Conservation (phyloP, 2,329 filamentous ascomycete species). For the Seiridium unicorne region DNA sequence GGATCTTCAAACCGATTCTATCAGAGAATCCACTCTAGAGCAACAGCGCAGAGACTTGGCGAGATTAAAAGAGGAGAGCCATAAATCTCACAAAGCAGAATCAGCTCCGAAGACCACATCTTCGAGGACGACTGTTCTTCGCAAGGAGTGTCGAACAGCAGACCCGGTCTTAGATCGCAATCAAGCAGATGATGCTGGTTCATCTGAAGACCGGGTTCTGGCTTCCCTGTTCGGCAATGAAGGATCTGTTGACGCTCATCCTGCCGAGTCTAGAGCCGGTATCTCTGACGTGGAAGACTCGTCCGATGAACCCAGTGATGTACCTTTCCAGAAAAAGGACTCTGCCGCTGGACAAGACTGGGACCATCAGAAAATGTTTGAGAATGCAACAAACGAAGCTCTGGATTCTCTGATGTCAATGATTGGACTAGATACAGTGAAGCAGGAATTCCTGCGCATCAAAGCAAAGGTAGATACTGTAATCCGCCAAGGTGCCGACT, state of each 20-base stretch:
- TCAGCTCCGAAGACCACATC: background rate
- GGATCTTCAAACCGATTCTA: constrained; percentile 40
- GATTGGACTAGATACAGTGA: constrained; percentile 70
- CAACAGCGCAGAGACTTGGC: constrained; percentile 47
- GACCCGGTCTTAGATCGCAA: too few species aligned
- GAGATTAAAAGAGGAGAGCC: constrained; percentile 29
- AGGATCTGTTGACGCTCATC: too few species aligned
- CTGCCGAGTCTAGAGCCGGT: background rate
- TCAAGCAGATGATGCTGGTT: too few species aligned
- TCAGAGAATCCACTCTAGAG: constrained; percentile 40
- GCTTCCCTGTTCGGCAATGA: too few species aligned
- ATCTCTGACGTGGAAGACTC: background rate
- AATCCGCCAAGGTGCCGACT: constrained; percentile 53
- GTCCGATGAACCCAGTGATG: constrained; percentile 7
- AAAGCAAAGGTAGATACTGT: constrained; percentile 62
- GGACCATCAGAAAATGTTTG: background rate
- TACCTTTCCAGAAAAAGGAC: background rate
- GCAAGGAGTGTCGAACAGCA: too few species aligned
- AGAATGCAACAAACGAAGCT: constrained; percentile 41
- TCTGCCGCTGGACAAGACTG: background rate
- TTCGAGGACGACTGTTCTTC: background rate
- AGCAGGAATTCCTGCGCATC: constrained; percentile 59
- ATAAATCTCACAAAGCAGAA: background rate
- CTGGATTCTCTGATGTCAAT: constrained; percentile 67
- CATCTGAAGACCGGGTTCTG: too few species aligned